Evolutionary conservation across 2,329 filamentous ascomycete species (phyloP).

Genomic region (Venturia oleaginea): DNA sequence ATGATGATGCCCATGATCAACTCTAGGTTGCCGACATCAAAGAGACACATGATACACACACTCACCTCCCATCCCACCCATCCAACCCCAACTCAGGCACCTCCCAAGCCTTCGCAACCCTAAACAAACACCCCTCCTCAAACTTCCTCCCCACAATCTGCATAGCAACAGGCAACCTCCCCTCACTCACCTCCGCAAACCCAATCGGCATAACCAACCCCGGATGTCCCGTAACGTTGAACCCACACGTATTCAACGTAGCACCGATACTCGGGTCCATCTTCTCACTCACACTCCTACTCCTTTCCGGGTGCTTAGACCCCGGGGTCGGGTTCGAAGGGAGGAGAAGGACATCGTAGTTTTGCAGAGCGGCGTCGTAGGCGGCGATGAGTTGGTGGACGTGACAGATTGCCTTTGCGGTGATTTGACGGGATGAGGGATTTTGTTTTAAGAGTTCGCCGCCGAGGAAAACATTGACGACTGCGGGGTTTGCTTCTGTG

Average conservation of each 20-base stretch:
- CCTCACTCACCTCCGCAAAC: slow-evolving; percentile 35
- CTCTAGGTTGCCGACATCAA: no score
- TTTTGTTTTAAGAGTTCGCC: slow-evolving; percentile 24
- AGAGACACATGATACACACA: neutral
- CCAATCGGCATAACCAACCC: slow-evolving; percentile 23
- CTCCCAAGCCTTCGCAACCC: slow-evolving; percentile 29
- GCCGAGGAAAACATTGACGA: slow-evolving; percentile 36
- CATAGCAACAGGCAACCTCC: slow-evolving; percentile 28
- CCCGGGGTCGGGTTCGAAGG: slow-evolving; percentile 40
- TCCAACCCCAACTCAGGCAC: slow-evolving; percentile 22
- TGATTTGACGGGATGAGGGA: slow-evolving; percentile 23
- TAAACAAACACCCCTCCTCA: slow-evolving; percentile 26
- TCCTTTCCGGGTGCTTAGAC: slow-evolving; percentile 30
- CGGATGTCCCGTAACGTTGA: slow-evolving; percentile 25
- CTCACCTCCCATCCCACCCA: slow-evolving; percentile 18
- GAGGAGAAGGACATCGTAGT: slow-evolving; percentile 41
- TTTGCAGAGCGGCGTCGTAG: slow-evolving; percentile 36
- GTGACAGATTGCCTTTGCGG: slow-evolving; percentile 38
- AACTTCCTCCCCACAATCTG: slow-evolving; percentile 28
- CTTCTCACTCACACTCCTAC: slow-evolving; percentile 31
- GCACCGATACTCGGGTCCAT: slow-evolving; percentile 23
- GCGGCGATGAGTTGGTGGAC: slow-evolving; percentile 38
- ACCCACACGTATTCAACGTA: slow-evolving; percentile 24
- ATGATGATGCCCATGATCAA: no score
- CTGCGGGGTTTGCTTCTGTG: slow-evolving; percentile 36